phyloP scores from a whole-genome alignment of 2,329 filamentous ascomycete genomes.

The Pseudopithomyces chartarum region DNA sequence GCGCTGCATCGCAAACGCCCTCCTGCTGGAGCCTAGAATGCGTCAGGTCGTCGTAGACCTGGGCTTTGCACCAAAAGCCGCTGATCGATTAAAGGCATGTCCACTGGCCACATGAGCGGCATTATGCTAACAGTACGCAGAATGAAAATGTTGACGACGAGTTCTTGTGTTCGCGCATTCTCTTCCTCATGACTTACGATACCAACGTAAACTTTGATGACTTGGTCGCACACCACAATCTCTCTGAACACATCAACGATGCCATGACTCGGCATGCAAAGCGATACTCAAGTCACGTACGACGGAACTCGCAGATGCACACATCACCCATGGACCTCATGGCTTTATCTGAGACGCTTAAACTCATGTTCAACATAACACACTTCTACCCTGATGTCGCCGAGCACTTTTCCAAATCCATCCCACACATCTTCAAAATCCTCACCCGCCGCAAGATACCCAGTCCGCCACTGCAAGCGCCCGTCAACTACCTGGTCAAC shows the following conservation, averaged over 20 bases:
- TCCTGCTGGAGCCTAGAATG: slow-evolving; percentile 71
- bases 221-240: slow-evolving; percentile 67
- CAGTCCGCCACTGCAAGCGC: slow-evolving; percentile 71
- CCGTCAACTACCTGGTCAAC: slow-evolving; percentile 76
- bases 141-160: slow-evolving; percentile 80
- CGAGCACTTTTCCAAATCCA: slow-evolving; percentile 67
- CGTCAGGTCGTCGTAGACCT: slow-evolving; percentile 76
- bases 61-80: slow-evolving; percentile 69
- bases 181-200: slow-evolving; percentile 81
- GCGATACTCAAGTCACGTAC: slow-evolving; percentile 49
- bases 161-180: slow-evolving; percentile 78
- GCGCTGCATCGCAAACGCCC: slow-evolving; percentile 82
- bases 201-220: slow-evolving; percentile 69
- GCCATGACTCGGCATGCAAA: slow-evolving; percentile 70
- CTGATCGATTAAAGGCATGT: slow-evolving; percentile 67
- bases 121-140: slow-evolving; percentile 35
- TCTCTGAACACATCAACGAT: slow-evolving; percentile 70
- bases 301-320: slow-evolving; percentile 29
- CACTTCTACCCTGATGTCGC: slow-evolving; percentile 70
- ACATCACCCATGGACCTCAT: slow-evolving; percentile 71
- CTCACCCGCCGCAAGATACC: slow-evolving; percentile 65
- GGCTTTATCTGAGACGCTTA: slow-evolving; percentile 82
- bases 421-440: slow-evolving; percentile 73
- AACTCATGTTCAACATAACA: slow-evolving; percentile 87
- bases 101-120: not conserved